Base-by-base conservation (phyloP, 805 yeast species). In the Isabelozyma heimii region DNA sequence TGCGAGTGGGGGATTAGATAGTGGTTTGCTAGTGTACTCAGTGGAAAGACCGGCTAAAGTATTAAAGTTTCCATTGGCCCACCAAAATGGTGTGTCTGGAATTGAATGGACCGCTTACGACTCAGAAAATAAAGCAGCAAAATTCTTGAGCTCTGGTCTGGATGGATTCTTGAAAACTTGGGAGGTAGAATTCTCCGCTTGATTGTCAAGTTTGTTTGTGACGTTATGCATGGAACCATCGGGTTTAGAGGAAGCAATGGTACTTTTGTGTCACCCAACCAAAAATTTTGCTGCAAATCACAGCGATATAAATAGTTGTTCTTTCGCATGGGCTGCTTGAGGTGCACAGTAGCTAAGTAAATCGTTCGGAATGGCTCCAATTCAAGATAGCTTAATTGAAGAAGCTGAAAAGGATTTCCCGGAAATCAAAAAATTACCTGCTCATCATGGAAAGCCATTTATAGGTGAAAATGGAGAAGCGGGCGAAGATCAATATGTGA, bases 81-180 rank as follows among this genome's bases (percentile, higher is more conserved):
- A 94, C 62, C 91, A 88, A 63, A 92, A 83, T 51, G 98, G 98
- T 49, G 90, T 89, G 42, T 80, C 80, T 39, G 82, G 80, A 33
- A 89, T 89, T 14, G 74, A 71, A 43, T 94, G 98, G 97, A 46
- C 63, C n/a, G 60, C 62, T 27, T 76, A 75, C 28, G 73, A 66
- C 38, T 47, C 43, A 9, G 48, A 48, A 2, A 62, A 48, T 2
- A 50, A 52, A 4, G 46, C 47, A 37, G 72, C 70, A 4, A 69
- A 72, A 9, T 63, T 91, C 39, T 81, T 83, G 8, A 82, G 87
- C 52, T 85, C 82, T 16, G 99, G 99, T 37, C 70, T 83, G 13
- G 99, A 94, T 64, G 89, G 92, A 2, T 77, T 85, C 45, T 73
- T 92, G 48, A 91, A 87, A 68, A 69, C 74, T 28, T 94, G 98